Base-by-base conservation (phyloP, 371 early-diverging fungal species). In the Batkoa obscura region DNA sequence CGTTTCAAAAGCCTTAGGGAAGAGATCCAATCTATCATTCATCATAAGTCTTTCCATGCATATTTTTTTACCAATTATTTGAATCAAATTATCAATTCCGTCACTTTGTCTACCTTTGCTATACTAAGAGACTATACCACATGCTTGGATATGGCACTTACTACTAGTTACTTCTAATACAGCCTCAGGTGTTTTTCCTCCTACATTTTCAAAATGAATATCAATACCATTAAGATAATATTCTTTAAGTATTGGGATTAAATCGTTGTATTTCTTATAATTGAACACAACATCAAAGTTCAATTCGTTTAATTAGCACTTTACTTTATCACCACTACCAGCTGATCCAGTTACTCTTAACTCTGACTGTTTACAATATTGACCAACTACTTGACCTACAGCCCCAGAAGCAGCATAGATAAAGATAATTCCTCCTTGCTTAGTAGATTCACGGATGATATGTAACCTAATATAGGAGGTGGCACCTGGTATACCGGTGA, bases 41-140 rank as follows among this genome's bases (percentile, higher is more conserved):
- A n/a, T n/a, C n/a, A n/a, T n/a, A n/a, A n/a, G n/a, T n/a, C n/a
- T n/a, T n/a, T n/a, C n/a, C n/a, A n/a, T n/a, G n/a, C n/a, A n/a
- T n/a, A n/a, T n/a, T n/a, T n/a, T n/a, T n/a, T n/a, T n/a, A n/a
- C n/a, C n/a, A n/a, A n/a, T n/a, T n/a, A n/a, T n/a, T n/a, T n/a
- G n/a, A n/a, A n/a, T n/a, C n/a, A n/a, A n/a, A n/a, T n/a, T n/a
- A n/a, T n/a, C n/a, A n/a, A n/a, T n/a, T n/a, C n/a, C n/a, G n/a
- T n/a, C n/a, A n/a, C n/a, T n/a, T n/a, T n/a, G n/a, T n/a, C n/a
- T n/a, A n/a, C n/a, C n/a, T n/a, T 64, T 65, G 56, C 82, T 80
- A 71, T 84, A 84, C 61, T 80, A 75, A 3, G 80, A 73, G 61
- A 82, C 81, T 70, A 71, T 74, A 10, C 80, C 81, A 58, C 74